A percentile compares a stretch with the other conserved stretches of the same genome.
Conservation (phyloP, 352 stramenopile species). For the Phytophthora citricola region DNA sequence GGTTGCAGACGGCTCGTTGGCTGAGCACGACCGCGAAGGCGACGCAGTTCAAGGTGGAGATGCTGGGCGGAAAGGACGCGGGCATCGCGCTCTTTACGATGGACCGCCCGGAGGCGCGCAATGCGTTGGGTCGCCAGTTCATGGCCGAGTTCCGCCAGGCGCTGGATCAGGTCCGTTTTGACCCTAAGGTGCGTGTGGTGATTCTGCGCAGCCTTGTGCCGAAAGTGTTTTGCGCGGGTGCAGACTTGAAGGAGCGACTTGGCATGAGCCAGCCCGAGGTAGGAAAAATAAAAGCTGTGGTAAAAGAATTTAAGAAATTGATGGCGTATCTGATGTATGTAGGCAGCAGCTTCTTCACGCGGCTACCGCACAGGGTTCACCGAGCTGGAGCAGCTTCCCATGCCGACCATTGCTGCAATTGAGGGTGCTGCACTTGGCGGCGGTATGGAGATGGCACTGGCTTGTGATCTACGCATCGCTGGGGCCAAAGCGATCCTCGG, state of each 20-base stretch:
- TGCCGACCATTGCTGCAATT: slow-evolving; percentile 93
- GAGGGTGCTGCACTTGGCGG: slow-evolving; percentile 92
- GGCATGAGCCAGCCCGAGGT: slow-evolving; percentile 90
- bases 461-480: slow-evolving; percentile 93
- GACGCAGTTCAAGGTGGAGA: slow-evolving; percentile 68
- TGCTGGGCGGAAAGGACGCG: slow-evolving; percentile 56
- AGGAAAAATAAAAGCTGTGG: neutral
- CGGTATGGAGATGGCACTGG: slow-evolving; percentile 92
- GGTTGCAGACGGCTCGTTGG: neutral
- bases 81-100: slow-evolving; percentile 84
- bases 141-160: slow-evolving; percentile 80
- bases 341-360: slow-evolving; percentile 45
- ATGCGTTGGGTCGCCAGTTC: slow-evolving; percentile 83
- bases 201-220: slow-evolving; percentile 77
- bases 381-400: slow-evolving; percentile 87
- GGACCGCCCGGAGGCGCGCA: slow-evolving; percentile 72
- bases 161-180: slow-evolving; percentile 69
- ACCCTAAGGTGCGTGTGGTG: slow-evolving; percentile 79
- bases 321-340: slow-evolving; percentile 3
- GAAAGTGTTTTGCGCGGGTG: slow-evolving; percentile 91
- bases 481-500: slow-evolving; percentile 88
- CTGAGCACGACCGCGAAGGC: slow-evolving; percentile 22
- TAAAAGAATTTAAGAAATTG: neutral
- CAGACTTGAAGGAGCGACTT: slow-evolving; percentile 91
- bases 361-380: slow-evolving; percentile 86